Conservation (phyloP, 2,329 filamentous ascomycete genomes). For the Amauroascus niger region DNA sequence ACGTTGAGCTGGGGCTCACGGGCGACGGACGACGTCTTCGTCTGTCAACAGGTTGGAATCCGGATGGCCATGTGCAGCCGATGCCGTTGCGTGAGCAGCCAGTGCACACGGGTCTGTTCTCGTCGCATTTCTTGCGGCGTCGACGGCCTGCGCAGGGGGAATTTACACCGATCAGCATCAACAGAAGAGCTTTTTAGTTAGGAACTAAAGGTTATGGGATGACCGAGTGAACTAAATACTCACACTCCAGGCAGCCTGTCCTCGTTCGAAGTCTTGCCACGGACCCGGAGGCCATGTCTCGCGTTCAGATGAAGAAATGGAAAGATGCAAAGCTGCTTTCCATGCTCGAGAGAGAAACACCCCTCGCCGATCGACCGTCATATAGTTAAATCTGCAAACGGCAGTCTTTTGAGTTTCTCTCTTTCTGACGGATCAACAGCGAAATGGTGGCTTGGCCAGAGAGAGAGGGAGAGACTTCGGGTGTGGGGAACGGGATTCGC, state of each 20-base stretch:
- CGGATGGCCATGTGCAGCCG: not conserved
- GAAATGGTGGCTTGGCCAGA: no score
- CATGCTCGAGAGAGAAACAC: not conserved
- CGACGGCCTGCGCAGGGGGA: conserved; percentile 3
- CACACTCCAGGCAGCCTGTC: not conserved
- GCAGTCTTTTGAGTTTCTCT: no score
- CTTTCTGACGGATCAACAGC: no score
- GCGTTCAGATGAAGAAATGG: not conserved
- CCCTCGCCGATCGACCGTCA: no score
- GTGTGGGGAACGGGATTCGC: no score
- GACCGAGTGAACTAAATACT: not conserved
- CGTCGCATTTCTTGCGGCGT: conserved; percentile 13
- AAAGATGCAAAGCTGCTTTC: not conserved
- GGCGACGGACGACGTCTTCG: not conserved
- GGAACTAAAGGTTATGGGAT: no score
- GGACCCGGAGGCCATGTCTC: not conserved
- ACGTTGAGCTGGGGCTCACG: not conserved
- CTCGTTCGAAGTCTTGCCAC: not conserved
- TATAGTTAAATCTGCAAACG: no score
- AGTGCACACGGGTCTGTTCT: conserved; percentile 9
- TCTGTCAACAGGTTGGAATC: not conserved
- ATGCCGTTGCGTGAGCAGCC: conserved; percentile 9
- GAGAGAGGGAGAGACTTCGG: no score
- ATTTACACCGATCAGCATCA: not conserved
- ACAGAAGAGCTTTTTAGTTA: not conserved